Percentiles rank a stretch among this genome's conserved stretches.
Conservation (phyloP, 2,329 filamentous ascomycete species). For the Venturiaceae sp. region DNA sequence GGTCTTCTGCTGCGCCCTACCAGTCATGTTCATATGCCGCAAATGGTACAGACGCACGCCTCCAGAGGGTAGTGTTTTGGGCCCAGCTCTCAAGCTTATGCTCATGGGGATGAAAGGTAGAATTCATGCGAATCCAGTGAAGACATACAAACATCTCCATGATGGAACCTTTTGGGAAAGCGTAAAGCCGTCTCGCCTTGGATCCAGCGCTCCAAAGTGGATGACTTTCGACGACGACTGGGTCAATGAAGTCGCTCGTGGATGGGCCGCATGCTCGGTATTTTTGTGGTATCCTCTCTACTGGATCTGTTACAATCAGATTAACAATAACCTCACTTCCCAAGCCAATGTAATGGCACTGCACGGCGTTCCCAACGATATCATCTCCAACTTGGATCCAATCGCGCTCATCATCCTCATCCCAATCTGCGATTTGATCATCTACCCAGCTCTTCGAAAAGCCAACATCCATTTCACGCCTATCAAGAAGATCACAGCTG, state of each 20-base stretch:
- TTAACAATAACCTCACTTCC: conserved; percentile 57
- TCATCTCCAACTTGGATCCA: conserved; percentile 67
- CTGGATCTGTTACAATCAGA: conserved; percentile 60
- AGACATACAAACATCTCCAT: conserved; percentile 45
- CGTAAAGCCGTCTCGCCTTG: conserved; percentile 54
- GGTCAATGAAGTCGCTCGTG: conserved; percentile 70
- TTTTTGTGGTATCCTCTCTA: conserved; percentile 57
- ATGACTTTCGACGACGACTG: conserved; percentile 74
- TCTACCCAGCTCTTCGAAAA: conserved; percentile 61
- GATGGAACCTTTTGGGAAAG: conserved; percentile 52
- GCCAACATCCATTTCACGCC: conserved; percentile 58
- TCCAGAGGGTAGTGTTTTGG: conserved; percentile 58
- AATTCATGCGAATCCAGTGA: conserved; percentile 47
- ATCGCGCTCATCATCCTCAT: conserved; percentile 68
- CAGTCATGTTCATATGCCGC: conserved; percentile 49
- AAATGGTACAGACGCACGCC: conserved; percentile 51
- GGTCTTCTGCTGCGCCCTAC: conserved; percentile 50
- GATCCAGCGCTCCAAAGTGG: conserved; percentile 47
- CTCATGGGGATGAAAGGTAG: conserved; percentile 48
- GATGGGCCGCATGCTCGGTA: conserved; percentile 30
- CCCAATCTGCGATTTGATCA: conserved; percentile 53
- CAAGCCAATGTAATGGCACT: conserved; percentile 59
- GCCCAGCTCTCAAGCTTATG: conserved; percentile 54
- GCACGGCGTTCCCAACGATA: conserved; percentile 66
- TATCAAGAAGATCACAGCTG: conserved; percentile 64